Base-by-base conservation (phyloP, 129 eudicot species). In the Calendula officinalis region DNA sequence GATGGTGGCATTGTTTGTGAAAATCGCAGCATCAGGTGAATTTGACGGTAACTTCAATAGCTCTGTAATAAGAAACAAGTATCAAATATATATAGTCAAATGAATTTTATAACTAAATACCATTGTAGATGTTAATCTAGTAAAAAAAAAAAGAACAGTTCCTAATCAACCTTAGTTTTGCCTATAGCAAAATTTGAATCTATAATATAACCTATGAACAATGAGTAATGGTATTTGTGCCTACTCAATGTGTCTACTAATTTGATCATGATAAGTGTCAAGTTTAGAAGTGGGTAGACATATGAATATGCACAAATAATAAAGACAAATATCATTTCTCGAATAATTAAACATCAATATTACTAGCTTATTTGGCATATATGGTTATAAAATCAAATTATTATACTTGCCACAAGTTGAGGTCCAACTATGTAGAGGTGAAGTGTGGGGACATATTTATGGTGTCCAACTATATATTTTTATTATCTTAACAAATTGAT, bases 1-100 rank as follows among this genome's bases (percentile, higher is more conserved):
- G 22, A 54, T 45, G 4, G 66, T 54, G 4, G 66, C 46, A 45
- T 68, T 75, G 46, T 35, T 55, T 5, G 41, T 54, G 60, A 75
- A 75, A 15, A 75, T 68, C 1, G 67, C 71, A 7, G 75, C 75
- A 54, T 75, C 80, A 2, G 80, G 66, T 10, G 80, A 75, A 41
- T 54, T 22, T 32, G 75, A 2, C 8, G 80, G 75, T 57, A 75
- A 47, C 65, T 75, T 69, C 16, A 75, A 61, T 0, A 75, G 60
- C 47, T 11, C 80, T 75, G 16, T 0, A 52, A 50, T 6, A 48
- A 5, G 1, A 64, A 48, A 48, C 8, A 54, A 10, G 13, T 3
- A 45, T 14, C 50, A 22, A 22, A 22, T 22, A 22, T 22, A 22
- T 22, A 22, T 22, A 22, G 1, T 22, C 2, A 22, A 22, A 22